Conservation (phyloP, 768 basidiomycete species). For the Leccinum disarticulatum region DNA sequence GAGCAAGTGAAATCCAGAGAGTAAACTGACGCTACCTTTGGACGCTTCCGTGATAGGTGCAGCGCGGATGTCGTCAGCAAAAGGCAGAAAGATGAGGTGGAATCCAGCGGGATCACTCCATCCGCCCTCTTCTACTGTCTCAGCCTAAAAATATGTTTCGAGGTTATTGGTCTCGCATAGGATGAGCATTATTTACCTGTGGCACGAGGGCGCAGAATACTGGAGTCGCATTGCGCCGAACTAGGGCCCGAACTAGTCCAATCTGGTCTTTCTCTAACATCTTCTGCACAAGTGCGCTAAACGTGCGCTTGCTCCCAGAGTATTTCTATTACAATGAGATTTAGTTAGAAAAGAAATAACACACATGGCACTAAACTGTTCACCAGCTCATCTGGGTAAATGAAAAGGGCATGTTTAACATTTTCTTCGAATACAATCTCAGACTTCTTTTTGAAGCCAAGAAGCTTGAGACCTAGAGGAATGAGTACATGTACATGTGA, state of each 20-base stretch:
- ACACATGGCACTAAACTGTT: constrained; percentile 14
- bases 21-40: constrained; percentile 47
- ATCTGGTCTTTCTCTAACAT: constrained; percentile 82
- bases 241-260: constrained; percentile 70
- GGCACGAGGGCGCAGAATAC: constrained; percentile 84
- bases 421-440: constrained; percentile 85
- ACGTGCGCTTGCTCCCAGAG: constrained; percentile 90
- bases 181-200: constrained; percentile 51
- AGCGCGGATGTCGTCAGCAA: constrained; percentile 88
- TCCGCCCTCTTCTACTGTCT: constrained; percentile 66
- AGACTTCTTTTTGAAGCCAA: constrained; percentile 82
- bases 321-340: constrained; percentile 48
- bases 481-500: background rate
- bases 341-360: background rate
- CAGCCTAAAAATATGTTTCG: constrained; percentile 47
- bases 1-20: background rate
- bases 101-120: constrained; percentile 88
- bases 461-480: constrained; percentile 73
- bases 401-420: constrained; percentile 86
- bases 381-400: constrained; percentile 91
- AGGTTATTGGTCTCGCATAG: background rate
- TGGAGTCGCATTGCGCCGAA: constrained; percentile 71
- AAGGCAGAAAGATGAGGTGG: constrained; percentile 91
- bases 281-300: constrained; percentile 80
- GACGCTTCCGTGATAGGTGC: constrained; percentile 67